These are phyloP conservation scores for Biscutella laevigata DNA, from an alignment of 441 rosid genomes.

Conservation along the genomic window DNA sequence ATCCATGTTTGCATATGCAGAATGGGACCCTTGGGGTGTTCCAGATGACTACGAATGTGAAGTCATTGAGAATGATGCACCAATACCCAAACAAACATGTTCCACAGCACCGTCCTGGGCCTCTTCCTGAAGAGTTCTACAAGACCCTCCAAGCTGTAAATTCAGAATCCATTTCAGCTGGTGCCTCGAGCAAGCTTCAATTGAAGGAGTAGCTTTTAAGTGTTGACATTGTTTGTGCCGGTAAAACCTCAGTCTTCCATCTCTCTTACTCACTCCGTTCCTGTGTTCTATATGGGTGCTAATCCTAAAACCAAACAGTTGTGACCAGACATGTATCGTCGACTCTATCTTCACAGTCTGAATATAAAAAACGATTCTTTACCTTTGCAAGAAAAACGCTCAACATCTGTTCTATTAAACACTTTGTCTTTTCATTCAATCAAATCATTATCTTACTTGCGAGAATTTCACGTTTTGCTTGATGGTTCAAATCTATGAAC, in stretches of 20 bases:
- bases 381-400: too few relatives aligned
- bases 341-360: background rate
- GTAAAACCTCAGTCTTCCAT: conserved; percentile 2
- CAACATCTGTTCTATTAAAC: too few relatives aligned
- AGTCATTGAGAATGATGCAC: conserved; percentile 74
- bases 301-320: background rate
- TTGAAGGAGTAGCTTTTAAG: conserved; percentile 33
- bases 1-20: conserved; percentile 9
- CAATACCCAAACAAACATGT: conserved; percentile 60
- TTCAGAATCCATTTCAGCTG: conserved; percentile 30
- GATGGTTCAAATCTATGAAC: too few relatives aligned
- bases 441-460: too few relatives aligned
- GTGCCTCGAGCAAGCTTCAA: conserved; percentile 35
- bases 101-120: conserved; percentile 80
- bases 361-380: too few relatives aligned
- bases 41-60: conserved; percentile 80
- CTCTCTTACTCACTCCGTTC: background rate
- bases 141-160: conserved; percentile 48
- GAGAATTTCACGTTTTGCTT: too few relatives aligned
- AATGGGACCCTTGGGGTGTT: conserved; percentile 94
- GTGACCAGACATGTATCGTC: background rate
- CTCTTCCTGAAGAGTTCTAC: conserved; percentile 80
- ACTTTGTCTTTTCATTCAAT: too few relatives aligned
- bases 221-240: background rate
- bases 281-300: background rate